phyloP scores from a whole-genome alignment of 208 protist genomes.

The Sergeia podlipaevii region DNA sequence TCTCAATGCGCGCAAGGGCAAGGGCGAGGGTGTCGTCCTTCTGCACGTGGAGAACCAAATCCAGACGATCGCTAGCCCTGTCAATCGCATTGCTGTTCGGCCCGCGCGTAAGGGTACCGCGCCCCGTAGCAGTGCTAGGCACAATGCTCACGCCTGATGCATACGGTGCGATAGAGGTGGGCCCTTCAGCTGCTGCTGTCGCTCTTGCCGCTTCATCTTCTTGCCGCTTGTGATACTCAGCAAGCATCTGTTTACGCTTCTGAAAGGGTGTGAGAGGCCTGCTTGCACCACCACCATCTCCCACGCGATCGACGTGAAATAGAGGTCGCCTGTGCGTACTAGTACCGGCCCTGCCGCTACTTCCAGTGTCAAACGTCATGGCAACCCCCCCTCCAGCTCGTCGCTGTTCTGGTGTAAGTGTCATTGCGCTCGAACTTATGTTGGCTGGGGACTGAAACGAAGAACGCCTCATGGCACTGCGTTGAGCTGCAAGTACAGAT shows the following conservation, averaged over 20 bases:
- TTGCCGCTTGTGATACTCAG: slow-evolving; percentile 3
- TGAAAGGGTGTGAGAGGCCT: no score
- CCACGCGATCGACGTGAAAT: slow-evolving; percentile 1
- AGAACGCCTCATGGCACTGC: no score
- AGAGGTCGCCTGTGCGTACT: neutral
- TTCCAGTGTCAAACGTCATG: slow-evolving; percentile 9
- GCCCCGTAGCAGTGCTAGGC: neutral
- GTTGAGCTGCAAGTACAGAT: no score
- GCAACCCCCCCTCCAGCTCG: slow-evolving; percentile 6
- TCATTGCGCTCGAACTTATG: no score
- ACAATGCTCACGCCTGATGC: neutral
- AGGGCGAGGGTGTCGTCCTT: slow-evolving; percentile 16
- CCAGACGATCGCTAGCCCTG: slow-evolving; percentile 9
- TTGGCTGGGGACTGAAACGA: no score
- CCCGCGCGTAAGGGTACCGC: no score
- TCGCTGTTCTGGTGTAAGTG: no score
- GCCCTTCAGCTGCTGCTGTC: neutral
- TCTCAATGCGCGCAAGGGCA: slow-evolving; percentile 7
- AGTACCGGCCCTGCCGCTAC: neutral
- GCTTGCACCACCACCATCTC: neutral
- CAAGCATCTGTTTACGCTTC: no score
- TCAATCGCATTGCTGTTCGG: no score
- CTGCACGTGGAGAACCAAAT: slow-evolving; percentile 23
- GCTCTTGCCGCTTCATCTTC: neutral
- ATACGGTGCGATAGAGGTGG: slow-evolving; percentile 2